Conservation (phyloP, 108 stramenopile genomes). For the Pseudonitzschia multiseries region DNA sequence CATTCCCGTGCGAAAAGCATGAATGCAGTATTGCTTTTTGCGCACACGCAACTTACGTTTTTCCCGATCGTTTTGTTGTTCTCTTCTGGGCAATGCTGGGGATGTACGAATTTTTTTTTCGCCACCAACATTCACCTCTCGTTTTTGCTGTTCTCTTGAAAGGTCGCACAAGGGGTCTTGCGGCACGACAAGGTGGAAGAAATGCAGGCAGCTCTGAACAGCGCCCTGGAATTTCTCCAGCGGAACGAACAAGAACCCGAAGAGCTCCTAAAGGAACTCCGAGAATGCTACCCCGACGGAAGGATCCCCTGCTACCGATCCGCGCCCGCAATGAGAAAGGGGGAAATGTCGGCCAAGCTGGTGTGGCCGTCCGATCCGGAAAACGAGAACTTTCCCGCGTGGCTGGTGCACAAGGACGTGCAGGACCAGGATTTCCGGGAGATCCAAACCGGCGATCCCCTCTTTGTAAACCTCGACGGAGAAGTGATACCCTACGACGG, state of each 20-base stretch:
- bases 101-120: too few relatives aligned
- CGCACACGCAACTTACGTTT: too few relatives aligned
- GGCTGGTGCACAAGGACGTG: constrained; percentile 63
- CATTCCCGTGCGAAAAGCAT: too few relatives aligned
- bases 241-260: constrained; percentile 43
- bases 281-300: constrained; percentile 37
- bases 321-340: constrained; percentile 59
- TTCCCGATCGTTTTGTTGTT: too few relatives aligned
- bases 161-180: constrained; percentile 71
- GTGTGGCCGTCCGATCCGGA: constrained; percentile 65
- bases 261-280: constrained; percentile 30
- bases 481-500: constrained; percentile 70
- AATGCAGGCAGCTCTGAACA: constrained; percentile 59
- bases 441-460: constrained; percentile 64
- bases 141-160: background rate
- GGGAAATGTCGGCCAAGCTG: constrained; percentile 76
- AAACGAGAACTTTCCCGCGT: constrained; percentile 66
- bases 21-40: too few relatives aligned
- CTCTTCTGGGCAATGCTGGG: too few relatives aligned
- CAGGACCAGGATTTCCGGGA: constrained; percentile 73
- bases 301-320: constrained; percentile 76
- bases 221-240: constrained; percentile 68
- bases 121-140: too few relatives aligned
- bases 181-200: constrained; percentile 82
- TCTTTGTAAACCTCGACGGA: constrained; percentile 71